Conservation (phyloP, 2,329 filamentous ascomycete species). For the Exophiala calicioides region DNA sequence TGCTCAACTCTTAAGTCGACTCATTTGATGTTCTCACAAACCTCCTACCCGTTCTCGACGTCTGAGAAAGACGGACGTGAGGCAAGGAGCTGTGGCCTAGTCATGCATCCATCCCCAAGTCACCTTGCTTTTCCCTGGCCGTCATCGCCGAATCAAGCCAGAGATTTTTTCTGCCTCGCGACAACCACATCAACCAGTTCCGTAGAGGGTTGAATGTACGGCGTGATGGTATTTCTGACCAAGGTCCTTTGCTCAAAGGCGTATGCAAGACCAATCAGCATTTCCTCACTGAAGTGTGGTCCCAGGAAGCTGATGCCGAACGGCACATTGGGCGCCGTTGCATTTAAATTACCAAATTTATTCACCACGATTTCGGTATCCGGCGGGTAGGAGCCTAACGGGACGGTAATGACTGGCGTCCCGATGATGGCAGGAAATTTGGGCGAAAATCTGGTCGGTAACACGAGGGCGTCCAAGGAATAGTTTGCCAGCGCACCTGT, state of each 20-base stretch:
- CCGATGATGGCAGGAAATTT: constrained; percentile 58
- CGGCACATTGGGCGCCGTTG: constrained; percentile 55
- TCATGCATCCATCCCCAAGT: too few relatives aligned
- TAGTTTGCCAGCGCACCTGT: constrained; percentile 60
- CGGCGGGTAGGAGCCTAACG: constrained; percentile 58
- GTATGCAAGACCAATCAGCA: constrained; percentile 65
- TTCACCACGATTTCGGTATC: constrained; percentile 51
- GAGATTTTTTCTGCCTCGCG: constrained; percentile 4
- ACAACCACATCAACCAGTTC: constrained; percentile 30
- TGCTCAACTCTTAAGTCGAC: too few relatives aligned
- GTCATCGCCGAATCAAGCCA: background rate
- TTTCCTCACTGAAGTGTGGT: constrained; percentile 60
- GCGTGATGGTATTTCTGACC: constrained; percentile 40
- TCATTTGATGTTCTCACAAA: too few relatives aligned
- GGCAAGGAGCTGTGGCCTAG: too few relatives aligned
- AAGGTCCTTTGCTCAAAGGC: constrained; percentile 66
- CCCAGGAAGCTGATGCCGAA: constrained; percentile 68
- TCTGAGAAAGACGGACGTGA: too few relatives aligned
- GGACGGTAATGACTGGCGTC: constrained; percentile 63
- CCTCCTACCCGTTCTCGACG: too few relatives aligned
- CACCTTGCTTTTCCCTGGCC: too few relatives aligned
- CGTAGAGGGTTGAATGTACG: constrained; percentile 25
- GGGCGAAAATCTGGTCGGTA: constrained; percentile 56
- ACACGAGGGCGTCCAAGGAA: constrained; percentile 62
- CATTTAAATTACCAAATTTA: constrained; percentile 53